These are phyloP conservation scores for Bruguiera sexangula DNA, from an alignment of 345 rosid genomes.

Conservation along the genomic window DNA sequence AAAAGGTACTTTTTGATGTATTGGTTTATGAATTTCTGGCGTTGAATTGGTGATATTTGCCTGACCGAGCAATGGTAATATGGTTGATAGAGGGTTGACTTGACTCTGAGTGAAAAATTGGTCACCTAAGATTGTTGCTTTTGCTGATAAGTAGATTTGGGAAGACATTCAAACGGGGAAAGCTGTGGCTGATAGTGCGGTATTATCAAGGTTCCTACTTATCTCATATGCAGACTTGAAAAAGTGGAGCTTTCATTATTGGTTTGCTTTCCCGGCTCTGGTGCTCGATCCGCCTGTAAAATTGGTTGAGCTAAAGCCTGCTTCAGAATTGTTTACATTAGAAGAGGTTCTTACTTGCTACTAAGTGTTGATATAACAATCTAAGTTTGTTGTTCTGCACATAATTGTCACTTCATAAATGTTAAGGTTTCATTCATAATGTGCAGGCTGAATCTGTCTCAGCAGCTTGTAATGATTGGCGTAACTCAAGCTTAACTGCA, in stretches of 20 bases:
- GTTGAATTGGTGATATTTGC: not conserved
- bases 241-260: conserved; percentile 82
- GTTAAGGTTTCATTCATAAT: not conserved
- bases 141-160: conserved; percentile 63
- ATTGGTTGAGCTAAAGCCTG: conserved; percentile 63
- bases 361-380: too few relatives aligned
- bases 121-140: not conserved
- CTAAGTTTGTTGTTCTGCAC: not conserved
- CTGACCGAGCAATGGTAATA: too few relatives aligned
- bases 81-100: too few relatives aligned
- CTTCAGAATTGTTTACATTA: conserved; percentile 61
- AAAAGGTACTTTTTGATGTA: conserved; percentile 44
- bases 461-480: conserved; percentile 81
- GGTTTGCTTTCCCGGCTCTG: conserved; percentile 91
- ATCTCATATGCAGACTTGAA: conserved; percentile 87
- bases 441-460: conserved; percentile 70
- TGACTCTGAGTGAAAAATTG: not conserved
- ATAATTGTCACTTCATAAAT: conserved; percentile 5
- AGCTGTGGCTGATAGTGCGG: conserved; percentile 64
- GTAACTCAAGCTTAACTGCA: conserved; percentile 57
- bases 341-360: conserved; percentile 45
- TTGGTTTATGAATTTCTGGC: not conserved
- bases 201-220: conserved; percentile 70
- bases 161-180: conserved; percentile 76
- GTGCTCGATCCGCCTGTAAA: conserved; percentile 81